Base-by-base conservation (phyloP, 106 monocot species). In the Phalaenopsis aphrodite region DNA sequence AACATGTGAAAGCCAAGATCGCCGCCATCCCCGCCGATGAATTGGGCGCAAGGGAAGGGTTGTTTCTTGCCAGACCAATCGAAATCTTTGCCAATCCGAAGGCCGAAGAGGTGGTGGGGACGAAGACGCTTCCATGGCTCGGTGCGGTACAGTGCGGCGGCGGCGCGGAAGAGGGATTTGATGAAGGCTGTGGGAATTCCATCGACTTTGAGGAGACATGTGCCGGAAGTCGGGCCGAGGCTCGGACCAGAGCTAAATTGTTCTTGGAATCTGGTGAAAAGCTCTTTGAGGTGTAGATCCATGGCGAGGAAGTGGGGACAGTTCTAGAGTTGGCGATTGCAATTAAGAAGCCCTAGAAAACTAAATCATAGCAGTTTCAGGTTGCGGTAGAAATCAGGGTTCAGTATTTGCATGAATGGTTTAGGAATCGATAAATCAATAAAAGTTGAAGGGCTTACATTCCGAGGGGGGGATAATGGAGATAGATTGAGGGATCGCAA, bases 41-140 rank as follows among this genome's bases (percentile, higher is more conserved):
- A 87, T 48, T 92, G 91, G 41, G 85, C 89, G 41, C 81, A 79
- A 48, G 89, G 85, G 82, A 85, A 91, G 3, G 73, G 83, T 64
- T 89, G 88, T 55, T 80, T 82, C 74, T 85, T 88, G 17, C 36
- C 39, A 19, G 86, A 72, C 88, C 88, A 89, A 72, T 87, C 89
- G 46, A 87, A 45, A 83, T 91, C 91, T 55, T 85, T 87, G 46
- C 89, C 88, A 58, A 89, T 78, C 8, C 87, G 81, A 43, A 89
- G 41, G 55, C 78, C 81, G 85, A 91, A 82, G 55, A 91, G 85
- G 47, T 89, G 85, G 21, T 41, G 5, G 1, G 87, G 89, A 19
- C 89, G 85, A 41, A 91, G 79, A 11, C 89, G 83, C 56, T 82
- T 83, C 91, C 91, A 91, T 11, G 91, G 91, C 18, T 89, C 87